Base-by-base conservation (phyloP, 441 rosid genomes). In the Biscutella laevigata region DNA sequence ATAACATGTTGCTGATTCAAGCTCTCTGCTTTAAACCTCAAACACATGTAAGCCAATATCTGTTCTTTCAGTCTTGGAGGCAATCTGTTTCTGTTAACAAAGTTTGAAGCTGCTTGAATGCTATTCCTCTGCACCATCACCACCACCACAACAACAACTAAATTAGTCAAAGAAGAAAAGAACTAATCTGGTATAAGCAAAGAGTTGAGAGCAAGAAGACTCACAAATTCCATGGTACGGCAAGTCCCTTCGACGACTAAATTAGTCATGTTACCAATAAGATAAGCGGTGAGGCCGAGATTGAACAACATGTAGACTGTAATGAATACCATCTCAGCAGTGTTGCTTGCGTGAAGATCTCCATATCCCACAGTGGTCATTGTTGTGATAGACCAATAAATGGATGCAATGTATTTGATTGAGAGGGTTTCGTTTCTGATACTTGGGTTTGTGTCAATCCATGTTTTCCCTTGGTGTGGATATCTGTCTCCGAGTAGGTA, bases 341-440 rank as follows among this genome's bases (percentile, higher is more conserved):
- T 68, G 66, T 83, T 83, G 36, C 75, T 82, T 11, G 87, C 91
- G 26, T 83, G 91, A 5, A 83, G 80, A 57, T 83, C 91, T 3
- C 91, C 91, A 40, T 83, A 83, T 17, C 91, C 91, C 6, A 83
- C 87, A 5, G 91, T 83, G 47, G 81, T 78, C 91, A 83, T 80
- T 68, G 91, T 83, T 57, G 91, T 83, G 59, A 77, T 61, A 42
- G 91, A 83, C 91, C 91, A 83, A 48, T 83, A 83, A 13, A 83
- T 37, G 7, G 91, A 74, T 7, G 81, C 72, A 36, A 80, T 73
- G 47, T 83, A 83, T 19, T 79, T 57, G 26, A 77, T 71, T 70
- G 78, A 70, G n/a, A 83, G 77, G 32, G 71, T 73, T 33, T 78
- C 70, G 17, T 83, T 77, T 59, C 72, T 68, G 71, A 76, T 76